Evolutionary conservation across 148 eudicot genomes (phyloP).

Genomic region (Vaccinium vitisidaea): DNA sequence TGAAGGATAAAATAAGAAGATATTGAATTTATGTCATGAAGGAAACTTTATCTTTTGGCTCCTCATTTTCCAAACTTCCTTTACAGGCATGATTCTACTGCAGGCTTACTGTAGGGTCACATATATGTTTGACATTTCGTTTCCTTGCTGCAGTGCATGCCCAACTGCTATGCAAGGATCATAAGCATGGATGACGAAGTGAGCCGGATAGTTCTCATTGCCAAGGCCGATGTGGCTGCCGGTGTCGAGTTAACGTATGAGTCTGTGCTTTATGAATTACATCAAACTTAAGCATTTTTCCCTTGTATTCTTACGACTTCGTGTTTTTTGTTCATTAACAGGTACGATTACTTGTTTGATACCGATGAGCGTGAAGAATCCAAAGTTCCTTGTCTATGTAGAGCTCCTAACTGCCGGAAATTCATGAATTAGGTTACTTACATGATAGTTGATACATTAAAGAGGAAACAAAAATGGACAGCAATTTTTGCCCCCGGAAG

Average conservation of each 20-base stretch:
- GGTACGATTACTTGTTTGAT: constrained; percentile 89
- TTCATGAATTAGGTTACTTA: constrained; percentile 55
- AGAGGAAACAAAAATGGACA: background rate
- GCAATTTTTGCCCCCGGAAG: background rate
- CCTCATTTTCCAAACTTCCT: background rate
- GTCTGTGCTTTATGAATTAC: background rate
- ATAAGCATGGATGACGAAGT: constrained; percentile 62
- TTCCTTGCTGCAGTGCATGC: constrained; percentile 73
- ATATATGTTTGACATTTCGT: background rate
- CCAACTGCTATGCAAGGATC: constrained; percentile 94
- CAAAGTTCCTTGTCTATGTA: constrained; percentile 86
- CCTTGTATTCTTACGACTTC: background rate
- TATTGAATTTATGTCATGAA: background rate
- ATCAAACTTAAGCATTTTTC: background rate
- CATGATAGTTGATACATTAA: background rate
- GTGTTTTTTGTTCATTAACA: constrained; percentile 21
- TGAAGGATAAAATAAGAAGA: background rate
- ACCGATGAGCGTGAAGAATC: constrained; percentile 80
- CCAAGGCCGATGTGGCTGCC: constrained; percentile 68
- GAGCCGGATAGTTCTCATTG: constrained; percentile 86
- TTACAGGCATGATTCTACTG: background rate
- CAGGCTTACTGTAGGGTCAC: background rate
- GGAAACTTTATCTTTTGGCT: background rate
- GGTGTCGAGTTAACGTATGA: constrained; percentile 87
- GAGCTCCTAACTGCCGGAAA: constrained; percentile 76